Evolutionary conservation across 352 stramenopile species (phyloP).

Genomic region (Globisporangium apiculatum): DNA sequence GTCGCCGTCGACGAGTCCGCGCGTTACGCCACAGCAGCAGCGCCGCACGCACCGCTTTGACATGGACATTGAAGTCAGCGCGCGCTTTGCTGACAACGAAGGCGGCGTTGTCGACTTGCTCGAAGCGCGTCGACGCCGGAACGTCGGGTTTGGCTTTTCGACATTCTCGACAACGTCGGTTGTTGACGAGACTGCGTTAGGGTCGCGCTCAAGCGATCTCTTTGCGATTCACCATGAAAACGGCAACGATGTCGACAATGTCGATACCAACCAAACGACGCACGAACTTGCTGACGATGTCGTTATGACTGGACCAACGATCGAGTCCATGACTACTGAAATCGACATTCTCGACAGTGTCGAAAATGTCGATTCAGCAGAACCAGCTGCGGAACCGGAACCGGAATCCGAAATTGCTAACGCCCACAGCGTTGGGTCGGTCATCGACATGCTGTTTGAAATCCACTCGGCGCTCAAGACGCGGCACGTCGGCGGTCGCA

Average conservation of each 20-base stretch:
- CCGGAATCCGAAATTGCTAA: slow-evolving; percentile 1
- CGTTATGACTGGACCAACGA: slow-evolving; percentile 4
- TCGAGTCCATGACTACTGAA: too few species aligned
- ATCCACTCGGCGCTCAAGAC: slow-evolving; percentile 81
- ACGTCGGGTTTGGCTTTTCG: background rate
- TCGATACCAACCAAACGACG: slow-evolving; percentile 12
- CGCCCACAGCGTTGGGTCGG: slow-evolving; percentile 42
- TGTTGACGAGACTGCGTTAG: slow-evolving; percentile 7
- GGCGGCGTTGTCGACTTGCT: slow-evolving; percentile 53
- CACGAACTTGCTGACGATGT: slow-evolving; percentile 22
- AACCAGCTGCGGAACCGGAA: slow-evolving; percentile 22
- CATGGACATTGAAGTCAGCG: slow-evolving; percentile 81
- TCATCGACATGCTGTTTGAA: slow-evolving; percentile 83
- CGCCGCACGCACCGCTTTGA: slow-evolving; percentile 59
- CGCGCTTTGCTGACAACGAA: slow-evolving; percentile 62
- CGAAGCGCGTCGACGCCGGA: slow-evolving; percentile 15
- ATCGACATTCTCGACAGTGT: too few species aligned
- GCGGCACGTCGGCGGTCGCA: slow-evolving; percentile 65
- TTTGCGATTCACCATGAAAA: slow-evolving; percentile 16
- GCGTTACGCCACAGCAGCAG: slow-evolving; percentile 22
- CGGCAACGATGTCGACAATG: slow-evolving; percentile 15
- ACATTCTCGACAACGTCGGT: slow-evolving; percentile 12
- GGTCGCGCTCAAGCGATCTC: slow-evolving; percentile 14
- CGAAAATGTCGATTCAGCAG: background rate
- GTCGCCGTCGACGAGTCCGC: slow-evolving; percentile 40